Base-by-base conservation (phyloP, 306 rosid genomes). In the Pueraria montana region DNA sequence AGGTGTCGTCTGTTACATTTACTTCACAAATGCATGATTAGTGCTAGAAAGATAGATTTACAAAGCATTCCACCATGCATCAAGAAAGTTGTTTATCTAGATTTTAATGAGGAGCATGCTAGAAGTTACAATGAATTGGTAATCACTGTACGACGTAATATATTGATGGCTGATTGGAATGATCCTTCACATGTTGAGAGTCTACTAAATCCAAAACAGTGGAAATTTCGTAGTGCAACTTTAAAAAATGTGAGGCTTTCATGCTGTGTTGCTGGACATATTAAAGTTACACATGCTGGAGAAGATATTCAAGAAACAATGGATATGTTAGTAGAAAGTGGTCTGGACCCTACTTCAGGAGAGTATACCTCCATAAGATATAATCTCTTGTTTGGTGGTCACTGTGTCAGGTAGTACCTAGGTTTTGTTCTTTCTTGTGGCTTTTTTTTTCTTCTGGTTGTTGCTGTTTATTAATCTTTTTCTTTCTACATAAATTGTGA, bases 91-190 rank as follows among this genome's bases (percentile, higher is more conserved):
- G 89, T 82, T 58, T 87, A 84, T 75, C 82, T 93, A 16, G 88
- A 92, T 89, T 96, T 96, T 87, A 86, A 89, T 2, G 98, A 90
- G 88, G 92, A 88, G 80, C 99, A 96, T 82, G 94, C 99, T 11
- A 89, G 89, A 87, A 96, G 92, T 83, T 96, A 96, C 90, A 96
- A 96, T 68, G 98, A 96, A 82, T 82, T 96, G 83, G 92, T 91
- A 80, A 94, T 93, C 74, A 96, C 98, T 36, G 99, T 96, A 62
- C 92, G 92, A 62, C 94, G 99, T 42, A 96, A 96, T 87, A 88
- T 96, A 85, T 84, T 96, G 79, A 89, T 94, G 98, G 99, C 99
- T 83, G 99, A 96, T 83, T 96, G 99, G 99, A 93, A 92, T 79
- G 99, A 96, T 86, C 92, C 94, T 81, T 93, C 99, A 36, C 99